Percentiles rank a stretch among this genome's conserved stretches.
Evolutionary conservation across 176 grass and related monocot species (phyloP).

Genomic region (Metroxylon sagu): DNA sequence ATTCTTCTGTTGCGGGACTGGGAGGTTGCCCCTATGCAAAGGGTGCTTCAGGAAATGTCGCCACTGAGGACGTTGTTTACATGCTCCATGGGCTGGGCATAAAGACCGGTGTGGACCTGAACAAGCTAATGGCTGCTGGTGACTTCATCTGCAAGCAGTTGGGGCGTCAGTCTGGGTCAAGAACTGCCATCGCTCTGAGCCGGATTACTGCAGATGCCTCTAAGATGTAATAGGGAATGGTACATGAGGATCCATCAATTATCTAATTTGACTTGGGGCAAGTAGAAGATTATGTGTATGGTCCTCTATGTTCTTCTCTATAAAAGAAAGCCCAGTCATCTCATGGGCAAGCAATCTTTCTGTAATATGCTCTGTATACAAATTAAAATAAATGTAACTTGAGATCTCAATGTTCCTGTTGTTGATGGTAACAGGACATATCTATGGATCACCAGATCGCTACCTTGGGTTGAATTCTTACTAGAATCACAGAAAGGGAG

Average conservation of each 20-base stretch:
- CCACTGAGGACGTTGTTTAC: conserved; percentile 76
- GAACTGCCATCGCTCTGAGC: conserved; percentile 48
- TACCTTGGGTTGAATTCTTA: no score
- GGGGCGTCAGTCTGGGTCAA: conserved; percentile 57
- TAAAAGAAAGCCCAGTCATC: no score
- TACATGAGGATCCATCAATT: not conserved
- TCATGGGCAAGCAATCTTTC: no score
- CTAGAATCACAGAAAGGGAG: no score
- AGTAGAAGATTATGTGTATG: no score
- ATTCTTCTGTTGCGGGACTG: conserved; percentile 74
- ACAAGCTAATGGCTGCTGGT: conserved; percentile 70
- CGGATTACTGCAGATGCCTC: conserved; percentile 25
- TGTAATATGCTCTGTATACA: no score
- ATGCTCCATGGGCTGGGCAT: conserved; percentile 89
- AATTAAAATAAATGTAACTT: no score
- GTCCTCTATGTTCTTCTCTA: no score
- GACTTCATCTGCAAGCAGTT: conserved; percentile 84
- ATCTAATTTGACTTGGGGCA: no score
- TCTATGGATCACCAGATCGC: no score
- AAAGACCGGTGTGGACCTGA: conserved; percentile 57
- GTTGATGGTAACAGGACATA: no score
- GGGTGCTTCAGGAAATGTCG: conserved; percentile 76
- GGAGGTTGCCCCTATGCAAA: conserved; percentile 86
- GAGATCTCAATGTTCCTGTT: no score
- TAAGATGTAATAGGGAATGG: not conserved